These are phyloP conservation scores for Huntiella savannae DNA, from an alignment of 2,329 filamentous ascomycete genomes.

Conservation along the genomic window DNA sequence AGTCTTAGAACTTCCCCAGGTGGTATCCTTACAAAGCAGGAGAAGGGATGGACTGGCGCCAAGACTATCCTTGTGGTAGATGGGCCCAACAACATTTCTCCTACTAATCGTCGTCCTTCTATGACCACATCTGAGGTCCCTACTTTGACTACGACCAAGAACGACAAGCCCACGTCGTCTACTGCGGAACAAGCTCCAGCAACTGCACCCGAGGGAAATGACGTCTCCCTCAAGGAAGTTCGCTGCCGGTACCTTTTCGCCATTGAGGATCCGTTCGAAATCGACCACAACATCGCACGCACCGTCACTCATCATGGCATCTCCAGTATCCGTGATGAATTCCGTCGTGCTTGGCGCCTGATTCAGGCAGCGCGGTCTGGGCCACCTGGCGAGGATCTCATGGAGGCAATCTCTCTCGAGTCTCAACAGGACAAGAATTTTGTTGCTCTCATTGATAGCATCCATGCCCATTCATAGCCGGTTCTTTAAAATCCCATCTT, in stretches of 20 bases:
- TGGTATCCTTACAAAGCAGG: conserved; percentile 52
- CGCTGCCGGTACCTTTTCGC: conserved; percentile 69
- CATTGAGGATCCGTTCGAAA: conserved; percentile 82
- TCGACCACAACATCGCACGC: conserved; percentile 70
- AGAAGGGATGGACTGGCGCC: conserved; percentile 75
- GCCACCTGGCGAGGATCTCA: conserved; percentile 26
- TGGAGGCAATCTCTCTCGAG: conserved; percentile 28
- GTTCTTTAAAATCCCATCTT: too few relatives aligned
- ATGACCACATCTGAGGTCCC: not conserved
- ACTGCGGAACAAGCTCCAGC: conserved; percentile 1
- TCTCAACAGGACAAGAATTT: conserved; percentile 18
- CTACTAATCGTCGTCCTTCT: not conserved
- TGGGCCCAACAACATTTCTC: not conserved
- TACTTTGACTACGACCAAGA: conserved; percentile 4
- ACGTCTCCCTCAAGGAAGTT: conserved; percentile 42
- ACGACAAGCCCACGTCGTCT: conserved; percentile 10
- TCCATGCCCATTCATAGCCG: conserved; percentile 2
- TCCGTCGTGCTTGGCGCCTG: conserved; percentile 60
- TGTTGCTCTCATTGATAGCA: conserved; percentile 3
- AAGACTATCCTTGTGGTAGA: conserved; percentile 34
- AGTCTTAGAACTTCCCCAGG: conserved; percentile 49
- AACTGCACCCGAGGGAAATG: not conserved
- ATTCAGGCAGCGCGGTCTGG: conserved; percentile 31
- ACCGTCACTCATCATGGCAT: conserved; percentile 74
- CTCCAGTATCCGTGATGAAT: conserved; percentile 66